phyloP scores from a whole-genome alignment of 192 early-diverging fungal genomes.

The Coemansia sp. region DNA sequence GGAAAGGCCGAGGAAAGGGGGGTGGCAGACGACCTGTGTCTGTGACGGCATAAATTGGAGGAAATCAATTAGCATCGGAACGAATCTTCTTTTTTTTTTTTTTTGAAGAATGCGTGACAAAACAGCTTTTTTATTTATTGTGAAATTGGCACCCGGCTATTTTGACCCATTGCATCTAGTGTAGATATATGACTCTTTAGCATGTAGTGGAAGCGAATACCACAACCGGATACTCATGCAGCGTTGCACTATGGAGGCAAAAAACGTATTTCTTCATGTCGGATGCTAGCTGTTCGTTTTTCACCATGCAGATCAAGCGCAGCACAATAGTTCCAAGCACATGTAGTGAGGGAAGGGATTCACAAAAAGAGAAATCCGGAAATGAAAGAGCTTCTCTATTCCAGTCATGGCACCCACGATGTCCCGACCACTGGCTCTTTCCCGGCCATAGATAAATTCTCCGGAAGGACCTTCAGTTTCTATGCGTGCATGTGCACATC shows the following conservation, averaged over 20 bases:
- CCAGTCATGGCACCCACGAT: conserved; percentile 12
- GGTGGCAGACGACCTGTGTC: conserved; percentile 4
- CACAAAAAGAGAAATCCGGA: background rate
- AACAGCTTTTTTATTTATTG: background rate
- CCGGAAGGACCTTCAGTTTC: background rate
- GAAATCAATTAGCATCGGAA: background rate
- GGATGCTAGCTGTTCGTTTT: background rate
- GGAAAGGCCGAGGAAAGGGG: background rate
- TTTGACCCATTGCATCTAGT: background rate
- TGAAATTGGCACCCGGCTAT: background rate
- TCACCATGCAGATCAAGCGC: background rate
- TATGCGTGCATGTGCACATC: conserved; percentile 1
- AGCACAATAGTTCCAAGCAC: too few species aligned
- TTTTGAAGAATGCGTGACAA: background rate
- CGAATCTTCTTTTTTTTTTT: background rate
- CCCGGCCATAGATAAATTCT: background rate
- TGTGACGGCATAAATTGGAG: conserved; percentile 10
- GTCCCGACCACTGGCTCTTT: conserved; percentile 4
- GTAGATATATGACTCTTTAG: conserved; percentile 9
- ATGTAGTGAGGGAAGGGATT: background rate
- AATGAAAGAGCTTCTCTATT: background rate
- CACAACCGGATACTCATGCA: conserved; percentile 1
- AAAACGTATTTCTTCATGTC: background rate
- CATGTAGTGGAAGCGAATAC: background rate
- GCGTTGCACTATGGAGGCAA: background rate